Evolutionary conservation across 225 moss, liverwort and hornwort genomes (phyloP), one percentile per base, ranked within the genome.

Genomic region (Sphagnum tenellum): DNA sequence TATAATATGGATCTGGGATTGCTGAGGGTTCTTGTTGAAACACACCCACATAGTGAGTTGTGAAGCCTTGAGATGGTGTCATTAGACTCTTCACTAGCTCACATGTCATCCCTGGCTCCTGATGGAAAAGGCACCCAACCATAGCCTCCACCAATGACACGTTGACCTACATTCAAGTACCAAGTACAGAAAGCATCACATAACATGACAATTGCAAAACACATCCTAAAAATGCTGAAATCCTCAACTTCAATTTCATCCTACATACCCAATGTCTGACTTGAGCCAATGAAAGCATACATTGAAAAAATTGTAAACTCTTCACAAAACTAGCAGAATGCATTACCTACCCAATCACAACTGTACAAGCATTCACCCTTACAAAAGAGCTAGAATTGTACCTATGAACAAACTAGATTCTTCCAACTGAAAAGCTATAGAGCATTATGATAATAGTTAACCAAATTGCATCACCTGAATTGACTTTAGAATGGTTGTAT

Each of bases 1-100:
- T 75, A 65, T 67, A 64, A 70, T 86, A 89, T 9, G 66, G 6
- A 56, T 70, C 73, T 53, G 90, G 93, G 63, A 66, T 74, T 53
- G 73, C 57, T 57, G 73, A 77, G 10, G 93, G 98, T 70, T 83
- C 78, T 52, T 89, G 82, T 53, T 80, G 65, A 55, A 98, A 69
- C 45, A 90, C 98, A 48, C 98, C 93, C 59, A 98, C 98, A 77
- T 90, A 93, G 54, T 98, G 93, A 73, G 73, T 90, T 11, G 87
- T 87, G 56, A 73, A 83, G 55, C 72, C 76, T 75, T 83, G 76
- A 53, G 81, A 80, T 55, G 98, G 85, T 64, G 89, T 90, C 67
- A 90, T 90, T 57, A 93, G 70, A 69, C 79, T 77, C 44, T 83
- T 86, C 47, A 87, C 98, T 71, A 98, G 68, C 76, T 88, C 76